These are phyloP conservation scores for Pseudopithomyces maydicus DNA, from an alignment of 2,329 filamentous ascomycete genomes.

Conservation along the genomic window DNA sequence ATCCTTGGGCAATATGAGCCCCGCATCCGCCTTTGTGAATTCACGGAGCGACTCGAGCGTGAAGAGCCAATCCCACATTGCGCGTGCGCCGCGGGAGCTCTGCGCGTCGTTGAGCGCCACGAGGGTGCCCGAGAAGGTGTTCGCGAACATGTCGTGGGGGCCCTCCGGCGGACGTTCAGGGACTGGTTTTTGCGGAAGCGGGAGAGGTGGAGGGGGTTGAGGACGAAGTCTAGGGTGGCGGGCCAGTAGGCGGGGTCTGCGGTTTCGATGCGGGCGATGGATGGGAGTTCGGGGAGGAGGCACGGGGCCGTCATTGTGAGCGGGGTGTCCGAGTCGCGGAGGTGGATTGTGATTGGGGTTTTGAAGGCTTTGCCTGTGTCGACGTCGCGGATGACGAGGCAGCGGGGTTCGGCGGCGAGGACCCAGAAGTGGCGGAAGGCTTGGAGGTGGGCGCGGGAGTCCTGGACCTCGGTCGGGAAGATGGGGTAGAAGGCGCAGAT, in stretches of 20 bases:
- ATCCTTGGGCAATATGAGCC: constrained; percentile 48
- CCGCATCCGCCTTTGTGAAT: constrained; percentile 63
- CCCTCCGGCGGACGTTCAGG: constrained; percentile 74
- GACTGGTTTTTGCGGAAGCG: constrained; percentile 74
- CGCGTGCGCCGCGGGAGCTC: constrained; percentile 36
- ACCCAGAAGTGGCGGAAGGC: constrained; percentile 98
- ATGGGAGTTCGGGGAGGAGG: constrained; percentile 67
- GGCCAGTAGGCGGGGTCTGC: constrained; percentile 77
- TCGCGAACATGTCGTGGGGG: constrained; percentile 61
- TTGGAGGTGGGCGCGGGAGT: constrained; percentile 93
- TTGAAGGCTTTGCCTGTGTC: constrained; percentile 80
- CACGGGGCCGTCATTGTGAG: constrained; percentile 58
- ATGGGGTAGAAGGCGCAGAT: constrained; percentile 93
- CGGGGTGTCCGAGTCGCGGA: constrained; percentile 51
- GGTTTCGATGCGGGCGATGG: constrained; percentile 66
- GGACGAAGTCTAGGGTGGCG: constrained; percentile 73
- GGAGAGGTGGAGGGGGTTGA: constrained; percentile 64
- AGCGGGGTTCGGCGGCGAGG: constrained; percentile 85
- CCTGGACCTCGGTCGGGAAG: constrained; percentile 85
- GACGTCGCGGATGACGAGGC: constrained; percentile 84
- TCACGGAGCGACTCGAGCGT: constrained; percentile 58
- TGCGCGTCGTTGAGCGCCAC: constrained; percentile 71
- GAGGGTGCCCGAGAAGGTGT: constrained; percentile 74
- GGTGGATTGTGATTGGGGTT: constrained; percentile 70
- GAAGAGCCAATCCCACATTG: constrained; percentile 77